Evolutionary conservation across 2,329 filamentous ascomycete species (phyloP).

Genomic region (Venturia carpophila): DNA sequence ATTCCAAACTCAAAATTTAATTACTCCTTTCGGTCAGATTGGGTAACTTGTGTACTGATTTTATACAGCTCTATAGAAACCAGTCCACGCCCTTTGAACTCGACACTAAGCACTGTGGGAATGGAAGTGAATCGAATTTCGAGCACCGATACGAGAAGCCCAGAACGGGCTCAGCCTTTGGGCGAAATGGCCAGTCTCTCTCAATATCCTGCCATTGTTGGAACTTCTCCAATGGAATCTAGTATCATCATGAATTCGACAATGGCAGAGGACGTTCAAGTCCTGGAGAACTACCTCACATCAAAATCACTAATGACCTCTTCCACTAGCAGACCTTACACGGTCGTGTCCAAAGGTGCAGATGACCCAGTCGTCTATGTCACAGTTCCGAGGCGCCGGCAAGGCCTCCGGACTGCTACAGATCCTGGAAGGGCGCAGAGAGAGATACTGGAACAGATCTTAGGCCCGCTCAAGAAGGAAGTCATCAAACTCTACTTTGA

Average conservation of each 20-base stretch:
- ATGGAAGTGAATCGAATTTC: neutral
- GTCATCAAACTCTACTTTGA: conserved; percentile 41
- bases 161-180: neutral
- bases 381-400: conserved; percentile 43
- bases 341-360: conserved; percentile 41
- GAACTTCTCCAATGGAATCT: neutral
- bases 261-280: conserved; percentile 36
- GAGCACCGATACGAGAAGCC: neutral
- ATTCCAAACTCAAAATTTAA: neutral
- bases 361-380: conserved; percentile 36
- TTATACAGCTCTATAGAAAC: neutral
- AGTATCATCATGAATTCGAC: conserved; percentile 4
- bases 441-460: conserved; percentile 36
- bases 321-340: conserved; percentile 37
- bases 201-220: neutral
- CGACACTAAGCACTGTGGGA: neutral
- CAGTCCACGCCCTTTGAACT: neutral
- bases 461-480: conserved; percentile 32
- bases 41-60: too few species aligned
- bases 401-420: conserved; percentile 33
- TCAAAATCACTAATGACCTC: conserved; percentile 26
- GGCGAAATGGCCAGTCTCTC: neutral
- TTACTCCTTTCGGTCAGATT: too few species aligned
- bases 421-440: conserved; percentile 33
- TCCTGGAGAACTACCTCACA: conserved; percentile 34